phyloP scores from a whole-genome alignment of 2,329 filamentous ascomycete species.

The Paecilomyces sp. region DNA sequence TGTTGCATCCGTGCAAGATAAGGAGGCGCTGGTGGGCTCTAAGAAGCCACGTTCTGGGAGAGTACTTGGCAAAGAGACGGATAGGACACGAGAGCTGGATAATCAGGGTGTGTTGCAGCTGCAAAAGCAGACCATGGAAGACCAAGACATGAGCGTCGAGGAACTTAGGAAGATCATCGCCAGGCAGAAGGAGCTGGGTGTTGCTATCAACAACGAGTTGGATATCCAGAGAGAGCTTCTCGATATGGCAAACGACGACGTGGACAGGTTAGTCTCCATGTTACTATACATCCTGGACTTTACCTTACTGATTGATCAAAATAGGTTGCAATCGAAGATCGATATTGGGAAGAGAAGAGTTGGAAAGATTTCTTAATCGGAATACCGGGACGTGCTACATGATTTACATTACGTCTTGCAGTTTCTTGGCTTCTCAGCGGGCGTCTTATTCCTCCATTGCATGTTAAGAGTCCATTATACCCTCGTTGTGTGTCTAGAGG shows the following conservation, averaged over 20 bases:
- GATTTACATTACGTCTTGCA: neutral
- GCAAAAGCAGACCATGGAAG: conserved; percentile 54
- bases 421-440: neutral
- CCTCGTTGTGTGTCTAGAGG: neutral
- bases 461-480: neutral
- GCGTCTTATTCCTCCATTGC: neutral
- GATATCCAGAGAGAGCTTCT: conserved; percentile 56
- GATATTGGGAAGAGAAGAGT: conserved; percentile 42
- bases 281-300: too few species aligned
- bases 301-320: conserved; percentile 9
- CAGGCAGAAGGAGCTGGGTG: conserved; percentile 55
- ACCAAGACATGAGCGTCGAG: conserved; percentile 55
- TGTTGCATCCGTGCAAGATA: conserved; percentile 41
- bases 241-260: conserved; percentile 52
- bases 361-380: conserved; percentile 38
- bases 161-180: conserved; percentile 52
- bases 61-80: conserved; percentile 50
- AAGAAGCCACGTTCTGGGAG: conserved; percentile 39
- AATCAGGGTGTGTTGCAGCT: conserved; percentile 58
- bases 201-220: conserved; percentile 56
- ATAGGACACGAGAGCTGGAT: conserved; percentile 55
- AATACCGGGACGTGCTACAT: neutral
- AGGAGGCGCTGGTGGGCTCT: conserved; percentile 33
- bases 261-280: conserved; percentile 36
- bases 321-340: conserved; percentile 37